These are phyloP conservation scores for Chlamydomonas sp. DNA, from an alignment of 139 green algal genomes.

Conservation along the genomic window DNA sequence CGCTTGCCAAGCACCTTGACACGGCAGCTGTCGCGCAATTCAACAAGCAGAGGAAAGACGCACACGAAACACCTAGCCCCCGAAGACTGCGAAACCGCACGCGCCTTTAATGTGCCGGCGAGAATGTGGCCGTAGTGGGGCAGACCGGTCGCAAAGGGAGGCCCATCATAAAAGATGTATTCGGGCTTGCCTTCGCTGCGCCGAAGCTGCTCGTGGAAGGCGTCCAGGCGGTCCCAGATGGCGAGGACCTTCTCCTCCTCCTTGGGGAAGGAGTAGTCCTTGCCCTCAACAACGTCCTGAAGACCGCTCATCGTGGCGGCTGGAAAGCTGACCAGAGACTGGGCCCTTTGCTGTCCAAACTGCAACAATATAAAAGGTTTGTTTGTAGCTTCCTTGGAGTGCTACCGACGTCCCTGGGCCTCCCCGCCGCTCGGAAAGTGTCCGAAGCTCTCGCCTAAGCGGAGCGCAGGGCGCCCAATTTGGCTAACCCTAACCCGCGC, in stretches of 20 bases:
- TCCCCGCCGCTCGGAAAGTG: too few relatives aligned
- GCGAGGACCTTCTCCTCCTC: slow-evolving; percentile 88
- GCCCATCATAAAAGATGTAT: slow-evolving; percentile 99
- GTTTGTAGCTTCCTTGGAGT: too few relatives aligned
- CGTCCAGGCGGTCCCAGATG: slow-evolving; percentile 88
- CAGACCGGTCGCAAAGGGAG: slow-evolving; percentile 98
- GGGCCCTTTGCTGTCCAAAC: too few relatives aligned
- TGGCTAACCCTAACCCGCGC: too few relatives aligned
- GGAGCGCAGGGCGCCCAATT: too few relatives aligned
- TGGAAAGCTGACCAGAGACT: too few relatives aligned
- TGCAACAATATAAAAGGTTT: too few relatives aligned
- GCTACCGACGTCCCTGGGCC: too few relatives aligned
- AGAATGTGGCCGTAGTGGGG: slow-evolving; percentile 99
- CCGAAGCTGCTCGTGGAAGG: slow-evolving; percentile 90
- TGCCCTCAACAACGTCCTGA: slow-evolving; percentile 75
- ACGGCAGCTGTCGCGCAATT: not conserved
- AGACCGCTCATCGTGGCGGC: too few relatives aligned
- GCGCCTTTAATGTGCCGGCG: slow-evolving; percentile 96
- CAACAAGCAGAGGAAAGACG: not conserved
- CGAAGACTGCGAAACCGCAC: not conserved
- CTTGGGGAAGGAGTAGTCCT: slow-evolving; percentile 88
- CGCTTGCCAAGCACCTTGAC: not conserved
- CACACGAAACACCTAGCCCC: not conserved
- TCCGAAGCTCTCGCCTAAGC: too few relatives aligned
- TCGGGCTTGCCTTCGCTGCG: slow-evolving; percentile 90